These are phyloP conservation scores for Clitoria ternatea DNA, from an alignment of 306 rosid species.

Conservation along the genomic window DNA sequence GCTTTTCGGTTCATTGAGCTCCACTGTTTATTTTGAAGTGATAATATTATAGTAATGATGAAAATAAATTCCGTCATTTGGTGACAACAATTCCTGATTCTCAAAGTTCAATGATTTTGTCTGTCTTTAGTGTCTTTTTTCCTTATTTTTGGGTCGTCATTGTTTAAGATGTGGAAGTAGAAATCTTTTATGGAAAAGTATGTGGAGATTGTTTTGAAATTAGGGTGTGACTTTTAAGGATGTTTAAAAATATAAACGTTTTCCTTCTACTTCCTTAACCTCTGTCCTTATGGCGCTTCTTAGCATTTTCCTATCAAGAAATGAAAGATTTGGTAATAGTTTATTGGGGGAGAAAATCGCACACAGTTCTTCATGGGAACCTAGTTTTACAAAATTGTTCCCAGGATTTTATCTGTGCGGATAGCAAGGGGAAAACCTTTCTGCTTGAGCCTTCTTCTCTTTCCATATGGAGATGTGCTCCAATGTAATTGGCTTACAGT, in stretches of 20 bases:
- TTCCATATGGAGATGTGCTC: conserved; percentile 62
- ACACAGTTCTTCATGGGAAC: conserved; percentile 68
- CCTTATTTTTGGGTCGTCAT: no score
- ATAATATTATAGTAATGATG: not conserved
- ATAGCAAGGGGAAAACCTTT: conserved; percentile 50
- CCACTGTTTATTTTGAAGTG: no score
- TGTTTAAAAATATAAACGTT: no score
- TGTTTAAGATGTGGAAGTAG: no score
- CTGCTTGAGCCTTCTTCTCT: conserved; percentile 83
- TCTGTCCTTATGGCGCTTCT: no score
- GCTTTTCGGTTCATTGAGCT: no score
- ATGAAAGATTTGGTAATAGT: no score
- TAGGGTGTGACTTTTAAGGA: no score
- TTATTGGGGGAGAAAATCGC: conserved; percentile 12
- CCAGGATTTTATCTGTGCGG: conserved; percentile 80
- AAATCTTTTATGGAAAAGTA: no score
- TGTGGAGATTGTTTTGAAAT: no score
- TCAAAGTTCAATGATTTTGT: not conserved
- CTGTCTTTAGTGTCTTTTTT: not conserved
- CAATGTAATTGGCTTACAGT: conserved; percentile 75
- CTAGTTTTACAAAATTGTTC: conserved; percentile 23
- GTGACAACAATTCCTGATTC: not conserved
- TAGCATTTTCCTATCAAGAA: no score
- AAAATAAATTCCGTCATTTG: not conserved
- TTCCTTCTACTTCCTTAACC: no score